These are phyloP conservation scores for Penicillium polonicum DNA, from an alignment of 2,329 filamentous ascomycete species.

Conservation along the genomic window DNA sequence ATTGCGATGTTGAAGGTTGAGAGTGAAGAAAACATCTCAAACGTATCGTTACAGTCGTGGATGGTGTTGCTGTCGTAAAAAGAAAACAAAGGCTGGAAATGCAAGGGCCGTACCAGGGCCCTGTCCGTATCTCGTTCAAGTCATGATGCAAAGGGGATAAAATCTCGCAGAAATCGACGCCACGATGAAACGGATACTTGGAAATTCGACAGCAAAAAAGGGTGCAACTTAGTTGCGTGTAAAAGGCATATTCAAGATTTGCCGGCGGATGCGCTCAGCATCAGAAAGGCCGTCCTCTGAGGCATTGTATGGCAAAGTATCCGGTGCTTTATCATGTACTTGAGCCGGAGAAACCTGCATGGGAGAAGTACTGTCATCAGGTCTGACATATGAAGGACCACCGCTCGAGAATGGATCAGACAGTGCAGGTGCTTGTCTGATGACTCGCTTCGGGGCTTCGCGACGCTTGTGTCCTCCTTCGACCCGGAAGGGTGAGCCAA, in stretches of 20 bases:
- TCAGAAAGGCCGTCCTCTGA: slow-evolving; percentile 39
- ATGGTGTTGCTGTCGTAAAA: slow-evolving; percentile 38
- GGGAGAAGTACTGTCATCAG: slow-evolving; percentile 15
- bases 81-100: slow-evolving; percentile 19
- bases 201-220: slow-evolving; percentile 11
- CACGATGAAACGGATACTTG: slow-evolving; percentile 23
- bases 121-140: slow-evolving; percentile 27
- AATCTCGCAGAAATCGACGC: slow-evolving; percentile 24
- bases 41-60: slow-evolving; percentile 34
- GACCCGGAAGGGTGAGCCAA: slow-evolving; percentile 50
- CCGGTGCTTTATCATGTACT: slow-evolving; percentile 16
- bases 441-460: slow-evolving; percentile 30
- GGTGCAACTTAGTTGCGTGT: slow-evolving; percentile 27
- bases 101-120: slow-evolving; percentile 7
- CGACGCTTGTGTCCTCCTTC: slow-evolving; percentile 38
- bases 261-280: slow-evolving; percentile 41
- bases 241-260: slow-evolving; percentile 40
- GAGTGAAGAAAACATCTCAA: slow-evolving; percentile 14
- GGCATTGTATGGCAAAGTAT: slow-evolving; percentile 30
- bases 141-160: slow-evolving; percentile 29
- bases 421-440: slow-evolving; percentile 44
- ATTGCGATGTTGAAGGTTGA: slow-evolving; percentile 13
- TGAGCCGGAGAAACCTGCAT: slow-evolving; percentile 18
- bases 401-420: slow-evolving; percentile 45
- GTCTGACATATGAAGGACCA: slow-evolving; percentile 22